Evolutionary conservation across 176 grass and related monocot genomes (phyloP).

Genomic region (Oryza australiensis): DNA sequence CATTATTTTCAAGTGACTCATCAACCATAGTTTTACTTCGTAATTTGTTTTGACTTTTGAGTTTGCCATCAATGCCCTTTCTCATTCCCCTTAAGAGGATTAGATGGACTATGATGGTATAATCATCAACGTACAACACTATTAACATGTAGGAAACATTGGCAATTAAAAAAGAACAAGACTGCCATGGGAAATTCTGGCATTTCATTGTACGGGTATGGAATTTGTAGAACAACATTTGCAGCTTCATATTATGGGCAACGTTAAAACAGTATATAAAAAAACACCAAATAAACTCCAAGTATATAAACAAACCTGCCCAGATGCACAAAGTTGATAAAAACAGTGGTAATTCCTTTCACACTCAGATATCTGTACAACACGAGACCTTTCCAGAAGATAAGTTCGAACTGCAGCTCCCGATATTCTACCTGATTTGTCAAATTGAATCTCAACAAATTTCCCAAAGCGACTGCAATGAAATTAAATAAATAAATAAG

Average conservation of each 20-base stretch:
- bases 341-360: conserved; percentile 93
- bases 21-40: neutral
- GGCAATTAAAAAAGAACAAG: neutral
- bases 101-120: neutral
- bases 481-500: conserved; percentile 23
- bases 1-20: neutral
- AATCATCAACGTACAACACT: neutral
- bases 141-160: neutral
- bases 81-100: neutral
- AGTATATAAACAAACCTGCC: conserved; percentile 59
- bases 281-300: neutral
- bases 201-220: neutral
- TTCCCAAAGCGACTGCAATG: conserved; percentile 81
- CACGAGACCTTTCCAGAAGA: conserved; percentile 81
- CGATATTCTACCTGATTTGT: conserved; percentile 76
- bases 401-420: conserved; percentile 87
- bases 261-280: neutral
- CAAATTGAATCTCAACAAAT: conserved; percentile 93
- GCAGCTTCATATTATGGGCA: neutral
- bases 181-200: neutral
- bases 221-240: neutral
- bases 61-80: neutral
- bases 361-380: conserved; percentile 74
- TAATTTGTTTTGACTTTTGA: neutral
- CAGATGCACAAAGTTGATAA: conserved; percentile 88